A percentile compares a stretch with the other conserved stretches of the same genome.
Evolutionary conservation across 1,284 basidiomycete species (phyloP).

Genomic region (Sanguinoderma infundibulare): DNA sequence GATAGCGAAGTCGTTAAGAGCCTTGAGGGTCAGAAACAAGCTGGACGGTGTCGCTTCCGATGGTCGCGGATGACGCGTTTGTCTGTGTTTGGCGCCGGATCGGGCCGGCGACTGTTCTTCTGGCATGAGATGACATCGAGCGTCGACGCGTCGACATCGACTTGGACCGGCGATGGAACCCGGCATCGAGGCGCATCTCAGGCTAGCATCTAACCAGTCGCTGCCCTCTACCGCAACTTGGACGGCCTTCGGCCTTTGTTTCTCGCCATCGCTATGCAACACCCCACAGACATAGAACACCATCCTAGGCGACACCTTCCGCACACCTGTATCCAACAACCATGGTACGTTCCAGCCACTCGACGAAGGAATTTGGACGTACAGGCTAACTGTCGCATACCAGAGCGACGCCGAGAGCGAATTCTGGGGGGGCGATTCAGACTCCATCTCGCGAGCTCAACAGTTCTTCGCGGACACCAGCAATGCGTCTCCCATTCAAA

Average conservation of each 20-base stretch:
- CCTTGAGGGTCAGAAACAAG: no score
- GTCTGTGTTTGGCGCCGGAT: no score
- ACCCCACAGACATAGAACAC: neutral
- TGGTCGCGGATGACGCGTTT: no score
- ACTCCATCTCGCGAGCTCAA: neutral
- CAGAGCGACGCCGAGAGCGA: conserved; percentile 9
- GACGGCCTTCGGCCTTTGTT: neutral
- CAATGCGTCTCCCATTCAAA: neutral
- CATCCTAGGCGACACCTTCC: neutral
- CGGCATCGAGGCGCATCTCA: neutral
- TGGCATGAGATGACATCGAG: no score
- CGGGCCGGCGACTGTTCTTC: no score
- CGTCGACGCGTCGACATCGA: no score
- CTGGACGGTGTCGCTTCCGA: no score
- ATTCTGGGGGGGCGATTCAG: conserved; percentile 10
- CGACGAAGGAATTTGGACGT: neutral
- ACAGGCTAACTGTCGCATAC: neutral
- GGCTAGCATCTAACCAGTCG: neutral
- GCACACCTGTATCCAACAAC: neutral
- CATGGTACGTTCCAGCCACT: neutral
- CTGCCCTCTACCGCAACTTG: neutral
- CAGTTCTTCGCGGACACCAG: neutral
- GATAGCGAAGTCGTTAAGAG: no score
- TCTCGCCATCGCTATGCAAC: neutral
- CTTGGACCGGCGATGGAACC: neutral